phyloP scores from a whole-genome alignment of 768 basidiomycete genomes.

The Suillus brevipes region DNA sequence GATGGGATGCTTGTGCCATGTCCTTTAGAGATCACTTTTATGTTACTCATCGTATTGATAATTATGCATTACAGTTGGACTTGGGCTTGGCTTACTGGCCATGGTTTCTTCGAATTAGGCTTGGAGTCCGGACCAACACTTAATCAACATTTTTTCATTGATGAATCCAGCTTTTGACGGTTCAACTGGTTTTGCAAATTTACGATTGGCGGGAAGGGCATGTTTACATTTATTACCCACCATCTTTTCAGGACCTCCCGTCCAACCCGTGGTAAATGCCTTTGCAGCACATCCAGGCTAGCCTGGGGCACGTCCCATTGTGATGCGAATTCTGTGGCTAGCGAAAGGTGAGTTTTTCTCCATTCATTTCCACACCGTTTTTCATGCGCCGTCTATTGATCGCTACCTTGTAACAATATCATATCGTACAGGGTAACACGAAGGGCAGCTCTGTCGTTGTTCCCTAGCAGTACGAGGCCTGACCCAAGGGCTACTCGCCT shows the following conservation, averaged over 20 bases:
- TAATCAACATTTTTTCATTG: neutral
- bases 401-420: no score
- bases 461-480: no score
- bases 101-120: neutral
- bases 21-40: neutral
- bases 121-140: neutral
- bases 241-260: neutral
- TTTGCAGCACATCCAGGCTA: neutral
- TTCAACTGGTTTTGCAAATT: neutral
- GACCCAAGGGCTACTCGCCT: no score
- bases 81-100: neutral
- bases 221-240: neutral
- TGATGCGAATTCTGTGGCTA: no score
- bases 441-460: no score
- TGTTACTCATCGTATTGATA: neutral
- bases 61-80: neutral
- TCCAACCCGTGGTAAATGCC: neutral
- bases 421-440: no score
- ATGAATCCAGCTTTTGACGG: neutral
- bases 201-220: neutral
- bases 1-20: neutral
- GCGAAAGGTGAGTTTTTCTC: no score
- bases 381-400: no score
- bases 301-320: no score
- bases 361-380: no score